A percentile compares a stretch with the other conserved stretches of the same genome.
phyloP scores from a whole-genome alignment of 768 basidiomycete genomes.

The Artomyces pyxidatus region DNA sequence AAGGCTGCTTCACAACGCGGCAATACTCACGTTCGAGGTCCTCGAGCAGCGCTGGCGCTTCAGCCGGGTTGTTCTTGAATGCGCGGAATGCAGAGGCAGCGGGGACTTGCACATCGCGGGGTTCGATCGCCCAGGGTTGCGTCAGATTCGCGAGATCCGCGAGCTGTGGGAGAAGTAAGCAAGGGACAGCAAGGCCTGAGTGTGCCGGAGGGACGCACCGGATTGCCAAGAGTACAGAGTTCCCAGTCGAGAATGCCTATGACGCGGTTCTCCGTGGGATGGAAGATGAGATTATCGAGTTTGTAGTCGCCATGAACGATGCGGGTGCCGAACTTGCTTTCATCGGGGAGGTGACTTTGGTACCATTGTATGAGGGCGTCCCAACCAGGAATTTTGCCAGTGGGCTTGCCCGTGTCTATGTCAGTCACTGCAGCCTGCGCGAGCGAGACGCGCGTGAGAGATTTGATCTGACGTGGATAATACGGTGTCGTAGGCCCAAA shows the following conservation, averaged over 20 bases:
- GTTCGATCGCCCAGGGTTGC: constrained; percentile 67
- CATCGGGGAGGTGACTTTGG: constrained; percentile 63
- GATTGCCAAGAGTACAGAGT: constrained; percentile 88
- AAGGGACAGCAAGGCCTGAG: neutral
- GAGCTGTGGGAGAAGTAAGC: constrained; percentile 34
- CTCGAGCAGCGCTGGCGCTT: constrained; percentile 57
- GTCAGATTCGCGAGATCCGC: constrained; percentile 90
- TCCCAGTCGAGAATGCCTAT: constrained; percentile 99
- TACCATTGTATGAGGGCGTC: constrained; percentile 75
- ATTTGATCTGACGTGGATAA: constrained; percentile 91
- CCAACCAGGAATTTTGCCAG: constrained; percentile 71
- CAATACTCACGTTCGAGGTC: constrained; percentile 81
- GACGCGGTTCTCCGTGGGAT: constrained; percentile 83
- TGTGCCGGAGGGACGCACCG: constrained; percentile 40
- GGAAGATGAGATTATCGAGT: constrained; percentile 94
- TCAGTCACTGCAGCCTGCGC: constrained; percentile 67
- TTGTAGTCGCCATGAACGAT: constrained; percentile 98
- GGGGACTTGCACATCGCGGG: constrained; percentile 27
- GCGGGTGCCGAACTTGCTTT: constrained; percentile 63
- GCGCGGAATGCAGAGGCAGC: constrained; percentile 31
- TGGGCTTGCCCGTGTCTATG: constrained; percentile 47
- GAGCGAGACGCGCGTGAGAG: constrained; percentile 72
- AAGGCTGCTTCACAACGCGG: constrained; percentile 50
- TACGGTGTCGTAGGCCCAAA: constrained; percentile 76
- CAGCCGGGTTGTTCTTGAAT: constrained; percentile 52